Evolutionary conservation across 75 land plant genomes (phyloP).

Genomic region (Pinus taeda): DNA sequence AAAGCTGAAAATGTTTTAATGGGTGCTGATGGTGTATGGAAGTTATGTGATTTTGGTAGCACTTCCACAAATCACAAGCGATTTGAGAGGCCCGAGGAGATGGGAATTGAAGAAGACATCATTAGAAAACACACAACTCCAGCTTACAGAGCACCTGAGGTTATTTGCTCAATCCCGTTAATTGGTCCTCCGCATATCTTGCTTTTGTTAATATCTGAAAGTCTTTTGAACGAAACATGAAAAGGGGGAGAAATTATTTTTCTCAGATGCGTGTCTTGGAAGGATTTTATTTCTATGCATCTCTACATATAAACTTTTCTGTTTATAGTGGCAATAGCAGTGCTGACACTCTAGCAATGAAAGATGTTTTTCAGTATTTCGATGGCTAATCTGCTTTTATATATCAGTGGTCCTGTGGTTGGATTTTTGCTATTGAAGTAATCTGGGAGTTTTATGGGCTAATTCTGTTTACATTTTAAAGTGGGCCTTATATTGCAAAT

Average conservation of each 20-base stretch:
- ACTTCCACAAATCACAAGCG: too few species aligned
- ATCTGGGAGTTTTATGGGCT: background rate
- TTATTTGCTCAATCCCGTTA: conserved; percentile 1
- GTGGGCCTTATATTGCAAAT: background rate
- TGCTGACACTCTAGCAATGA: background rate
- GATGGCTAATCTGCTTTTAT: background rate
- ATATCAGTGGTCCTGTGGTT: background rate
- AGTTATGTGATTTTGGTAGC: too few species aligned
- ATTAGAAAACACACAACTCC: too few species aligned
- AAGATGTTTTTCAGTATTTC: background rate
- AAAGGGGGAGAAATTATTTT: background rate
- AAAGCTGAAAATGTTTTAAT: too few species aligned
- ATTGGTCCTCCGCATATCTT: background rate
- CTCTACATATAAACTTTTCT: background rate
- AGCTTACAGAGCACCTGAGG: too few species aligned
- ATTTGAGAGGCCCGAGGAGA: too few species aligned
- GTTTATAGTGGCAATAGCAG: background rate
- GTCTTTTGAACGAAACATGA: background rate
- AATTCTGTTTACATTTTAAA: background rate
- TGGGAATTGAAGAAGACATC: too few species aligned
- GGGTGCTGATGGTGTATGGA: too few species aligned
- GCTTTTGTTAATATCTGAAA: background rate
- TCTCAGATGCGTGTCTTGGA: background rate
- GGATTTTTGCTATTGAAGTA: background rate
- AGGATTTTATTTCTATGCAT: background rate